Percentiles rank a stretch among this genome's conserved stretches.
Evolutionary conservation across 2,329 filamentous ascomycete species (phyloP).

Genomic region (Fusarium zealandicum): DNA sequence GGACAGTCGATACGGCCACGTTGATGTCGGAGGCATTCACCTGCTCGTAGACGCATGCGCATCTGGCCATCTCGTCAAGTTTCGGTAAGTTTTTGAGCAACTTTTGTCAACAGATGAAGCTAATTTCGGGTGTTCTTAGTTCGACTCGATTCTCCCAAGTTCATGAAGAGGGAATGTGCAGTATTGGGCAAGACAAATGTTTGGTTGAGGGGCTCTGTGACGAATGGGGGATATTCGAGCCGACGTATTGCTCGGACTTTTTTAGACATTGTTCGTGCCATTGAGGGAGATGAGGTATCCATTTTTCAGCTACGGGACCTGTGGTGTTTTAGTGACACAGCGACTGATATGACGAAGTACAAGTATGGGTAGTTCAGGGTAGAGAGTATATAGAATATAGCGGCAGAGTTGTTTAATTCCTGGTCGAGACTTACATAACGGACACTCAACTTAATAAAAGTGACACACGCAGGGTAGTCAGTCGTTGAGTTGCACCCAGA

Average conservation of each 20-base stretch:
- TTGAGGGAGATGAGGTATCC: not conserved
- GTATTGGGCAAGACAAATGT: not conserved
- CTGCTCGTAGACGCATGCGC: constrained; percentile 23
- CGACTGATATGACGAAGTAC: not conserved
- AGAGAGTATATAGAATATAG: no score
- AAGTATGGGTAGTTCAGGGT: no score
- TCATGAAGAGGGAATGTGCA: constrained; percentile 18
- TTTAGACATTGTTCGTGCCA: constrained; percentile 23
- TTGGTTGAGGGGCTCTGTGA: not conserved
- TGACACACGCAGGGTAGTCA: constrained; percentile 24
- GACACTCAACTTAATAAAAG: no score
- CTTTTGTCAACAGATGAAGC: not conserved
- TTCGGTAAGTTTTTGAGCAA: constrained; percentile 14
- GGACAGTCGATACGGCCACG: constrained; percentile 17
- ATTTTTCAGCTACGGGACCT: no score
- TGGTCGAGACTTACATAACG: no score
- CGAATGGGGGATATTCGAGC: constrained; percentile 4
- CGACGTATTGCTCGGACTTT: constrained; percentile 11
- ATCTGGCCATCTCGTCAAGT: constrained; percentile 14
- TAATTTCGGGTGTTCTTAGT: constrained; percentile 13
- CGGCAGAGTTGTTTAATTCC: no score
- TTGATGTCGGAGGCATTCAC: constrained; percentile 22
- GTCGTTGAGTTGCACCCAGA: not conserved
- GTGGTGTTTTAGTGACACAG: no score
- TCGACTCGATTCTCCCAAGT: constrained; percentile 27